Percentiles rank a stretch among this genome's conserved stretches.
phyloP scores from a whole-genome alignment of 345 rosid species.

The Turnera subulata region DNA sequence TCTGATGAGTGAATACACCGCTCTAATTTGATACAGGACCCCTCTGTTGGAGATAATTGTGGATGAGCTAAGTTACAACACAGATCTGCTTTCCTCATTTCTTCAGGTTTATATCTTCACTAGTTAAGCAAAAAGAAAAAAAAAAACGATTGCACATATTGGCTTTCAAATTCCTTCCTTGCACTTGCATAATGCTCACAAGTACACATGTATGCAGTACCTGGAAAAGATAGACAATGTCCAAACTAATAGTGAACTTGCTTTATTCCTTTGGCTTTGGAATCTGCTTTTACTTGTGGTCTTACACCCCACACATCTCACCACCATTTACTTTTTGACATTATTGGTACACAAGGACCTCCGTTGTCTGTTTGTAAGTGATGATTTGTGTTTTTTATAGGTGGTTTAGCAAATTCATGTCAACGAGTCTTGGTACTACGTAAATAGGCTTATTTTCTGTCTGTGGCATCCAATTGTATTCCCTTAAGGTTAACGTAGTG shows the following conservation, averaged over 20 bases:
- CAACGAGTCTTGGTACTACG: too few relatives aligned
- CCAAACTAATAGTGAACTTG: not conserved
- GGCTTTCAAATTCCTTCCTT: not conserved
- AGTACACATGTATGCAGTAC: not conserved
- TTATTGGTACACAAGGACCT: not conserved
- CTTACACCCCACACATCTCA: not conserved
- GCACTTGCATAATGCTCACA: not conserved
- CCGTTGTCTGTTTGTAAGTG: not conserved
- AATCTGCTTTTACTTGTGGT: not conserved
- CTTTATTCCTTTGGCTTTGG: not conserved
- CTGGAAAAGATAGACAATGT: not conserved
- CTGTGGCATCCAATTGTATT: too few relatives aligned
- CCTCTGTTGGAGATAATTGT: conserved; percentile 66
- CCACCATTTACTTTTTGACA: not conserved
- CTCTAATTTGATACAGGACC: conserved; percentile 46
- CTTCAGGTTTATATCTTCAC: conserved; percentile 44
- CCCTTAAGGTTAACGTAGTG: too few relatives aligned
- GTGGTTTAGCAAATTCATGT: not conserved
- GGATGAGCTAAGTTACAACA: conserved; percentile 64
- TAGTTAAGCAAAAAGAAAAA: not conserved
- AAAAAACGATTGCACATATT: not conserved
- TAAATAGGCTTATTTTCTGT: too few relatives aligned
- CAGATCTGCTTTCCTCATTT: conserved; percentile 46
- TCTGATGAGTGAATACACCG: not conserved
- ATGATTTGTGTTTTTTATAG: not conserved